phyloP scores from a whole-genome alignment of 345 rosid species.

The Aethionema arabicum region DNA sequence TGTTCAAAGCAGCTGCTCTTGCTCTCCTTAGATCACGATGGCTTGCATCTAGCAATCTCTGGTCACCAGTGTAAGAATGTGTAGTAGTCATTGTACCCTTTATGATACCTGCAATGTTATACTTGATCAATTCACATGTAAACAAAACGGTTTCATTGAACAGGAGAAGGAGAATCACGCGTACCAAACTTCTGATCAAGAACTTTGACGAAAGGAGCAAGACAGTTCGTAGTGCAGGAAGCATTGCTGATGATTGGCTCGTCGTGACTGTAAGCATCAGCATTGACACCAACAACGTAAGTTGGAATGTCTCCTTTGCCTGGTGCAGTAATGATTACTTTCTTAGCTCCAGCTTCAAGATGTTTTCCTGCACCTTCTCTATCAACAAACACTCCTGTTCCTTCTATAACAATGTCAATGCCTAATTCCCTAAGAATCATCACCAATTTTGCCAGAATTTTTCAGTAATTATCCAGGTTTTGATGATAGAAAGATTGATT shows the following conservation, averaged over 20 bases:
- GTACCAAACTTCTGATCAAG: slow-evolving; percentile 94
- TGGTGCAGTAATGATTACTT: slow-evolving; percentile 91
- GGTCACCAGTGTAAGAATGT: slow-evolving; percentile 98
- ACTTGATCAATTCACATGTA: neutral
- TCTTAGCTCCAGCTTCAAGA: slow-evolving; percentile 91
- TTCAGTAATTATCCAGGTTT: slow-evolving; percentile 4
- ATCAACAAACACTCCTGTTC: slow-evolving; percentile 93
- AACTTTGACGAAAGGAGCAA: slow-evolving; percentile 98
- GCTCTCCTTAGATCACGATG: slow-evolving; percentile 98
- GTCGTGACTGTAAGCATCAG: slow-evolving; percentile 59
- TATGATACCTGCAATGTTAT: slow-evolving; percentile 59
- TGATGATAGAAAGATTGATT: neutral
- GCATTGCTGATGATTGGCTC: slow-evolving; percentile 95
- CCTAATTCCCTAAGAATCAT: slow-evolving; percentile 59
- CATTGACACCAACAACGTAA: slow-evolving; percentile 92
- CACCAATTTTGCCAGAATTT: neutral
- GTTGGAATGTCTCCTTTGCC: slow-evolving; percentile 99
- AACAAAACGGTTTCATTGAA: neutral
- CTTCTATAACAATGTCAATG: slow-evolving; percentile 87
- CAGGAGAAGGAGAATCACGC: neutral
- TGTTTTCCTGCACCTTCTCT: slow-evolving; percentile 96
- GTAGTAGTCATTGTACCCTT: slow-evolving; percentile 99
- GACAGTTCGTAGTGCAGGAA: slow-evolving; percentile 97
- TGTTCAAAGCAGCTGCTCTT: slow-evolving; percentile 93
- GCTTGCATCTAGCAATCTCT: slow-evolving; percentile 86